Percentiles rank a stretch among this genome's conserved stretches.
Conservation (phyloP, 805 yeast genomes). For the Suhomyces sp. region DNA sequence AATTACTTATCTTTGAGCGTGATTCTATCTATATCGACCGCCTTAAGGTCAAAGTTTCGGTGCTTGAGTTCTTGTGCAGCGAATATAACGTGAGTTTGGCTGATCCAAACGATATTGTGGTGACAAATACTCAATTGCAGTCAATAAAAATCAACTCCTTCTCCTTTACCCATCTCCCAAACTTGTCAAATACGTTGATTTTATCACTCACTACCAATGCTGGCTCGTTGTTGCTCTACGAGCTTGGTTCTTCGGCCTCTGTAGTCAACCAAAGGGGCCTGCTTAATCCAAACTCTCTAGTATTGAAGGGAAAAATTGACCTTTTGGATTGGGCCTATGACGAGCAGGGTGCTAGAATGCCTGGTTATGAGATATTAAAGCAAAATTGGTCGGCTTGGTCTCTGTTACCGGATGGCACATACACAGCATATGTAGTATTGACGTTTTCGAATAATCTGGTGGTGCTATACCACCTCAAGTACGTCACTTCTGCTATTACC, state of each 20-base stretch:
- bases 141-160: constrained; percentile 27
- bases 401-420: neutral
- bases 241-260: neutral
- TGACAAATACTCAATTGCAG: constrained; percentile 18
- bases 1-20: constrained; percentile 30
- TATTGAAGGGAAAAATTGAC: neutral
- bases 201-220: constrained; percentile 12
- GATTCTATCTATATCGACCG: constrained; percentile 19
- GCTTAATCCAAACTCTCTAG: neutral
- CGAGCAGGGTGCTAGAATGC: neutral
- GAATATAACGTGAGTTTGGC: constrained; percentile 19
- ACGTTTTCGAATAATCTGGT: neutral
- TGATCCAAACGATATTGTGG: constrained; percentile 13
- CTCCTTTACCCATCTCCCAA: constrained; percentile 16
- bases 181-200: constrained; percentile 6
- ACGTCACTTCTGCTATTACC: neutral
- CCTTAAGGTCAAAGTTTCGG: constrained; percentile 22
- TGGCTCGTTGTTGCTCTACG: constrained; percentile 15
- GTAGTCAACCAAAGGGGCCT: neutral
- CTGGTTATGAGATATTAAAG: constrained; percentile 8
- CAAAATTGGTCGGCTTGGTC: constrained; percentile 14
- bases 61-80: constrained; percentile 24
- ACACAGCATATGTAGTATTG: neutral
- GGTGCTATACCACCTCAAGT: neutral
- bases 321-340: neutral